Evolutionary conservation across 345 rosid species (phyloP), one percentile per base, ranked within the genome.

Genomic region (Dipteronia dyeriana): DNA sequence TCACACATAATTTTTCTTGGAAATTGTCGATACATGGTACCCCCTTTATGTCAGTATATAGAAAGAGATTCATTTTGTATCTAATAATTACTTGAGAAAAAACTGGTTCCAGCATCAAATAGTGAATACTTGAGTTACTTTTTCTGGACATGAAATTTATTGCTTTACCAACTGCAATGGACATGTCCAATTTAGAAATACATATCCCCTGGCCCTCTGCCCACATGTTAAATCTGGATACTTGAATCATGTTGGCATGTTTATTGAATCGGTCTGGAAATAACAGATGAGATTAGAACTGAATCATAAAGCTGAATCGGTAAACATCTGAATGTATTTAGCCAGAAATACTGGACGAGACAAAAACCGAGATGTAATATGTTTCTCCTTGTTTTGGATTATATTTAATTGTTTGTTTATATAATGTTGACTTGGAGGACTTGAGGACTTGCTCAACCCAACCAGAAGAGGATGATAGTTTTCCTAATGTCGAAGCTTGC

Each of bases 61-160:
- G n/a, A 59, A 63, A 25, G 34, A 19, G 25, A 71, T 34, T 72
- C 54, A 59, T 76, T 19, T 76, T 60, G 11, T 57, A 5, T 49
- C 19, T 51, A 47, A 57, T 39, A 11, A 64, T 61, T 53, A 38
- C 69, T 11, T 26, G 2, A 65, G 14, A 20, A 68, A 51, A 66
- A 17, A 26, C 38, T 14, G 57, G 29, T 71, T 63, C 53, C 61
- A 51, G 41, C 13, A 9, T 39, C 25, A 49, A 0, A 10, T 65
- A 45, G 26, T 49, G 47, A 63, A 9, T n/a, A 59, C 57, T 41
- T 60, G 51, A 38, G 19, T 57, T 57, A 1, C 9, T 20, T 57
- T 56, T 5, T 56, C 0, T 11, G 49, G 31, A 31, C 25, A 14
- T 34, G 29, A 71, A 56, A n/a, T 56, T 56, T 13, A 16, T 34